Conservation (phyloP, 2,329 filamentous ascomycete genomes). For the Colletotrichum sp. region DNA sequence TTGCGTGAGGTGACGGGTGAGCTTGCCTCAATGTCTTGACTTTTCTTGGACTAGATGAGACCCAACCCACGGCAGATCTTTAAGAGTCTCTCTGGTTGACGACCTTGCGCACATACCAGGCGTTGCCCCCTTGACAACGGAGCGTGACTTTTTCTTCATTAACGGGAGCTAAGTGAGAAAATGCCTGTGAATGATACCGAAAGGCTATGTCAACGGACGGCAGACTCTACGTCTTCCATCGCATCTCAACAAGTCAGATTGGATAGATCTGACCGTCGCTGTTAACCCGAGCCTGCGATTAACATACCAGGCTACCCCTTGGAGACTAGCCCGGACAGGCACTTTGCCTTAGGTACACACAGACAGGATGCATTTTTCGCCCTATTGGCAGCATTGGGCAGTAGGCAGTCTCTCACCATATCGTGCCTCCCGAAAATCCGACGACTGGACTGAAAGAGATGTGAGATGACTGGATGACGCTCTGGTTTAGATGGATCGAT, state of each 20-base stretch:
- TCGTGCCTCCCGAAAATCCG: background rate
- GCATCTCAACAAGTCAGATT: background rate
- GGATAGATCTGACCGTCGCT: conserved; percentile 2
- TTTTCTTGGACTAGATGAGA: background rate
- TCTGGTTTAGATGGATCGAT: background rate
- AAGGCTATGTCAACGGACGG: background rate
- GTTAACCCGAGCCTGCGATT: background rate
- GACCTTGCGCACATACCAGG: background rate
- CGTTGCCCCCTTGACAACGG: background rate
- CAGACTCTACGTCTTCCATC: background rate
- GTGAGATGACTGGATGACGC: background rate
- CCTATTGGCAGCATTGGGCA: conserved; percentile 10
- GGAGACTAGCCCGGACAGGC: conserved; percentile 2
- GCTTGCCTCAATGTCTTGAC: conserved; percentile 1
- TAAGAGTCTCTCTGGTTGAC: background rate
- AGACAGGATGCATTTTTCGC: conserved; percentile 6
- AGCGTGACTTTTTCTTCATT: conserved; percentile 4
- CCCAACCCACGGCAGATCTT: background rate
- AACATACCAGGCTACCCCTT: conserved; percentile 16
- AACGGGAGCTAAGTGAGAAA: background rate
- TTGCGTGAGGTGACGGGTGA: background rate
- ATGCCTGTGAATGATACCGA: background rate
- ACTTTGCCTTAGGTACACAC: background rate
- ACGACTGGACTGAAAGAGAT: background rate
- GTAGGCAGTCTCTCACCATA: background rate